phyloP scores from a whole-genome alignment of 2,329 filamentous ascomycete species.

The Coniochaeta prunicola region DNA sequence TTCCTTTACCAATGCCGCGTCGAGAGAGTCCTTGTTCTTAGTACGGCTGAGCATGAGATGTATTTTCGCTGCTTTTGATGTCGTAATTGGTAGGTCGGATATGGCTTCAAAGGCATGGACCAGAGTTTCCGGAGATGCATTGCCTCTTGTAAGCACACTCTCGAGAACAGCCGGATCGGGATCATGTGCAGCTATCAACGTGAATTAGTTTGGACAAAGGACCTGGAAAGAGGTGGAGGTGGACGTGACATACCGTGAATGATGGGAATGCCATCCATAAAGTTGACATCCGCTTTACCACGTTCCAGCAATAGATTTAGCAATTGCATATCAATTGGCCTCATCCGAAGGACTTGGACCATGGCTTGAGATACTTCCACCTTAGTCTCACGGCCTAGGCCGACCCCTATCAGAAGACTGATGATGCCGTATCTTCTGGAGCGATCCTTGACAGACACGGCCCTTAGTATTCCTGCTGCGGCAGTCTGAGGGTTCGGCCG shows the following conservation, averaged over 20 bases:
- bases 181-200: conserved; percentile 26
- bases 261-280: conserved; percentile 34
- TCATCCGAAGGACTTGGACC: conserved; percentile 31
- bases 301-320: conserved; percentile 40
- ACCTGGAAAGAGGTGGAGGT: not conserved
- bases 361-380: conserved; percentile 34
- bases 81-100: conserved; percentile 32
- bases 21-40: conserved; percentile 34
- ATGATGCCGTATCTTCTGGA: conserved; percentile 38
- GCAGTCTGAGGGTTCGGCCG: conserved; percentile 39
- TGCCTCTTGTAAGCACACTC: conserved; percentile 36
- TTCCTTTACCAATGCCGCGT: conserved; percentile 41
- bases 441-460: conserved; percentile 36
- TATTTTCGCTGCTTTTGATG: conserved; percentile 42
- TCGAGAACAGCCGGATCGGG: conserved; percentile 41
- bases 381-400: conserved; percentile 26
- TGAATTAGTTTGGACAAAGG: conserved; percentile 4
- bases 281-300: conserved; percentile 47
- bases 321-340: conserved; percentile 42
- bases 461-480: conserved; percentile 35
- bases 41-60: conserved; percentile 36
- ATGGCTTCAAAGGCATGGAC: conserved; percentile 34
- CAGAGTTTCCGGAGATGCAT: conserved; percentile 35
- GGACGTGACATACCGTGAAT: conserved; percentile 24
- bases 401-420: conserved; percentile 35